Evolutionary conservation across 2,329 filamentous ascomycete species (phyloP).

Genomic region (Aspergillus unguis): DNA sequence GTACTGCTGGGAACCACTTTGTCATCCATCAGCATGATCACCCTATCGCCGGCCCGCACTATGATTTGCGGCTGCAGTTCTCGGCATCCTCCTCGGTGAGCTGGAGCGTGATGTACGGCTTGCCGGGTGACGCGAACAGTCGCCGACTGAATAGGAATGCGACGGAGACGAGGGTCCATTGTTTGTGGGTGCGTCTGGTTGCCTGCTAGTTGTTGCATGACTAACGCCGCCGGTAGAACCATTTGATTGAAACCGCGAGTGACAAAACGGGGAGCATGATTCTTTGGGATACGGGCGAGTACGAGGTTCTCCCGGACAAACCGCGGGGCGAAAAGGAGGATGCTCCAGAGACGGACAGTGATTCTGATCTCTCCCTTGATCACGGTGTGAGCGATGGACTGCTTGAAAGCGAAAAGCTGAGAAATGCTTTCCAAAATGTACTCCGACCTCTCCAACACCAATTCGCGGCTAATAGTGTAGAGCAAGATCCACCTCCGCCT

Average conservation of each 20-base stretch:
- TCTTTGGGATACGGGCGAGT: slow-evolving; percentile 63
- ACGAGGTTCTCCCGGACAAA: slow-evolving; percentile 51
- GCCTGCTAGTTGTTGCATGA: background rate
- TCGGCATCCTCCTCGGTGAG: slow-evolving; percentile 64
- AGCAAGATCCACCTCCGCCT: slow-evolving; percentile 58
- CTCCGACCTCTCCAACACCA: background rate
- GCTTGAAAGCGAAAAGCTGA: slow-evolving; percentile 46
- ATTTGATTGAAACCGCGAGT: slow-evolving; percentile 59
- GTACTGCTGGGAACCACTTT: slow-evolving; percentile 54
- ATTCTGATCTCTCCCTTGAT: background rate
- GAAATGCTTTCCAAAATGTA: slow-evolving; percentile 49
- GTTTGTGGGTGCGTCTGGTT: slow-evolving; percentile 50
- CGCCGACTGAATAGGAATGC: slow-evolving; percentile 56
- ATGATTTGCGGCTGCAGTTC: slow-evolving; percentile 68
- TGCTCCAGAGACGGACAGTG: slow-evolving; percentile 36
- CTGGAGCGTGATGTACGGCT: slow-evolving; percentile 62
- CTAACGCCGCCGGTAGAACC: slow-evolving; percentile 45
- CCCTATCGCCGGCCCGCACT: slow-evolving; percentile 64
- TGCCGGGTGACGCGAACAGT: slow-evolving; percentile 58
- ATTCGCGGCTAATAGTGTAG: slow-evolving; percentile 14
- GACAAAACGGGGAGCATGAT: slow-evolving; percentile 55
- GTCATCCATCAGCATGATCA: slow-evolving; percentile 73
- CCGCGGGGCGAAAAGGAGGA: slow-evolving; percentile 18
- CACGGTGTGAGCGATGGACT: background rate
- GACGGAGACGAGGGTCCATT: slow-evolving; percentile 61